phyloP scores from a whole-genome alignment of 1,139 yeast genomes.

The Yamadazyma blattariae region DNA sequence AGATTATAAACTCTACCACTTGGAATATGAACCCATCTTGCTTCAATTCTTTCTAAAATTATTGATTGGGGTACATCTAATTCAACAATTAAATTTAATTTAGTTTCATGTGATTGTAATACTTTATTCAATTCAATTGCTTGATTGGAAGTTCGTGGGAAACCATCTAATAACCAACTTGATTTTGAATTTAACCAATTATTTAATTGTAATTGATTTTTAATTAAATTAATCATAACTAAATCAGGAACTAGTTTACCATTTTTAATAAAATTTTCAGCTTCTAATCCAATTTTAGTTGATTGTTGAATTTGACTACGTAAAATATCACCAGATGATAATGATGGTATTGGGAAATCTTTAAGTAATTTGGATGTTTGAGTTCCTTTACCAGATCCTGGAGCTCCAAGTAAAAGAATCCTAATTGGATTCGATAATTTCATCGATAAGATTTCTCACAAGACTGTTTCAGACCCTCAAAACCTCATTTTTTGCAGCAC shows the following conservation, averaged over 20 bases:
- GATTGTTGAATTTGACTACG: conserved; percentile 60
- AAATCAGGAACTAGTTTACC: conserved; percentile 77
- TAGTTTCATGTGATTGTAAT: conserved; percentile 35
- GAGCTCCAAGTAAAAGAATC: conserved; percentile 80
- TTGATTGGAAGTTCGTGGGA: conserved; percentile 78
- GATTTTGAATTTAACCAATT: conserved; percentile 46
- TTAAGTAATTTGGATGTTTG: conserved; percentile 65
- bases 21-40: conserved; percentile 78
- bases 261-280: conserved; percentile 50
- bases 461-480: no score
- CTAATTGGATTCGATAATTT: conserved; percentile 46
- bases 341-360: conserved; percentile 49
- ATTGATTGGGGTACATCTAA: conserved; percentile 79
- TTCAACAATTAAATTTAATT: conserved; percentile 74
- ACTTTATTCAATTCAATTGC: conserved; percentile 55
- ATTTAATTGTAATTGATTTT: conserved; percentile 41
- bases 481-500: no score
- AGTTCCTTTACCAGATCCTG: conserved; percentile 95
- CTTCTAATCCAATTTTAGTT: conserved; percentile 58
- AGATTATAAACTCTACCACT: conserved; percentile 86
- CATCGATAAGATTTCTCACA: conserved; percentile 1
- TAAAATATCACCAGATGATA: conserved; percentile 83
- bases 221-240: conserved; percentile 60
- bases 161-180: conserved; percentile 85
- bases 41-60: conserved; percentile 76